These are phyloP conservation scores for Jacaranda copaia DNA, from an alignment of 257 asterid genomes.

Conservation along the genomic window DNA sequence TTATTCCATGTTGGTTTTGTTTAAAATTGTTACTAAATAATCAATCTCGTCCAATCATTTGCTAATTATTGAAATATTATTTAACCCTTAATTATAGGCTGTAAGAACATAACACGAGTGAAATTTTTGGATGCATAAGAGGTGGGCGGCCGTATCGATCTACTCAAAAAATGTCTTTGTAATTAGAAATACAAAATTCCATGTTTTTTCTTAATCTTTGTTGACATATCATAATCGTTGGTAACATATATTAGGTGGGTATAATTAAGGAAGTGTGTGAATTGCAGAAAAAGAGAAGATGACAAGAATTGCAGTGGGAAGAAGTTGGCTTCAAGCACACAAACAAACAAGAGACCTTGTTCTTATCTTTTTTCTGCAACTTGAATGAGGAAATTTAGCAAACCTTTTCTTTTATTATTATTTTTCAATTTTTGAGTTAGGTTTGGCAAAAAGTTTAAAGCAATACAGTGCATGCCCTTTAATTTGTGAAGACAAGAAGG, in stretches of 20 bases:
- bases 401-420: too few relatives aligned
- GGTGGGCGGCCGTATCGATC: neutral
- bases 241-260: neutral
- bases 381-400: neutral
- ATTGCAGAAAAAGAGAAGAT: neutral
- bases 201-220: neutral
- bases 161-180: neutral
- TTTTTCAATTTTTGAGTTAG: neutral
- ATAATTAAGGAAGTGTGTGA: slow-evolving; percentile 10
- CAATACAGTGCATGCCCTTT: neutral
- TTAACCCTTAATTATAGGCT: neutral
- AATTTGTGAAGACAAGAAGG: too few relatives aligned
- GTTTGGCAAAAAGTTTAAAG: neutral
- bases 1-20: too few relatives aligned
- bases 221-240: neutral
- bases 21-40: neutral
- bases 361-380: neutral
- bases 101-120: neutral
- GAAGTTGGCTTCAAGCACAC: neutral
- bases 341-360: neutral
- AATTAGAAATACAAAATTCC: neutral
- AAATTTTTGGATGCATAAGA: neutral
- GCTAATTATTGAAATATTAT: neutral
- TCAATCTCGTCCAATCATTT: neutral
- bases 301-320: neutral